Percentiles rank a stretch among this genome's conserved stretches.
phyloP scores from a whole-genome alignment of 768 basidiomycete genomes.

The Boletus patriciae region DNA sequence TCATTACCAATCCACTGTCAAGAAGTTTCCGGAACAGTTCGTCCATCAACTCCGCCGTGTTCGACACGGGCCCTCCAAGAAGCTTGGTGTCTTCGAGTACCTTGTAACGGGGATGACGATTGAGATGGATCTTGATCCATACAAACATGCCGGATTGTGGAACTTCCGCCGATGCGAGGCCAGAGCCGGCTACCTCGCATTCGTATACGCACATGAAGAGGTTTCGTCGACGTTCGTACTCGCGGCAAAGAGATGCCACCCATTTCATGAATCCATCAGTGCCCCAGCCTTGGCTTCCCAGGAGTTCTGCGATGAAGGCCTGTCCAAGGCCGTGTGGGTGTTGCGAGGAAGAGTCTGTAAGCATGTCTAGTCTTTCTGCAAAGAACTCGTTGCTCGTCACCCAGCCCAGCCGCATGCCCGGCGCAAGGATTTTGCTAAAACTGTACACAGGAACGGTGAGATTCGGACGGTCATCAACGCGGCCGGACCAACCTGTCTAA shows the following conservation, averaged over 20 bases:
- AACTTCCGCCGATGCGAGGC: constrained; percentile 35
- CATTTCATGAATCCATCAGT: constrained; percentile 47
- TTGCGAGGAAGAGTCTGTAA: constrained; percentile 49
- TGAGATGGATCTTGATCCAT: constrained; percentile 48
- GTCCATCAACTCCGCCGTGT: constrained; percentile 47
- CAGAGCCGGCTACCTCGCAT: constrained; percentile 33
- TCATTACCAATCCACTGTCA: constrained; percentile 45
- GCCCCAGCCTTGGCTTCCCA: constrained; percentile 44
- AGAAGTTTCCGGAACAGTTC: constrained; percentile 47
- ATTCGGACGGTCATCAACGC: not conserved
- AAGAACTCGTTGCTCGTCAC: constrained; percentile 45
- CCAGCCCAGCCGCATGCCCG: constrained; percentile 57
- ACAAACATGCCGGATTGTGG: constrained; percentile 56
- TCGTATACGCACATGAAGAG: constrained; percentile 44
- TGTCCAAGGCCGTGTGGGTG: constrained; percentile 53
- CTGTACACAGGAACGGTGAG: constrained; percentile 21
- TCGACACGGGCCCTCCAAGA: constrained; percentile 33
- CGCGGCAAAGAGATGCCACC: constrained; percentile 45
- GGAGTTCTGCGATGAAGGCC: constrained; percentile 44
- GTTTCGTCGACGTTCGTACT: constrained; percentile 51
- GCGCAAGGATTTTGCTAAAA: constrained; percentile 53
- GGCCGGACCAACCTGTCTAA: constrained; percentile 39
- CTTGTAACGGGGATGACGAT: constrained; percentile 42
- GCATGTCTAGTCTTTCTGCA: constrained; percentile 41
- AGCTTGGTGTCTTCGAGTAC: constrained; percentile 15